Evolutionary conservation across 768 basidiomycete species (phyloP).

Genomic region (Suillus lakei): DNA sequence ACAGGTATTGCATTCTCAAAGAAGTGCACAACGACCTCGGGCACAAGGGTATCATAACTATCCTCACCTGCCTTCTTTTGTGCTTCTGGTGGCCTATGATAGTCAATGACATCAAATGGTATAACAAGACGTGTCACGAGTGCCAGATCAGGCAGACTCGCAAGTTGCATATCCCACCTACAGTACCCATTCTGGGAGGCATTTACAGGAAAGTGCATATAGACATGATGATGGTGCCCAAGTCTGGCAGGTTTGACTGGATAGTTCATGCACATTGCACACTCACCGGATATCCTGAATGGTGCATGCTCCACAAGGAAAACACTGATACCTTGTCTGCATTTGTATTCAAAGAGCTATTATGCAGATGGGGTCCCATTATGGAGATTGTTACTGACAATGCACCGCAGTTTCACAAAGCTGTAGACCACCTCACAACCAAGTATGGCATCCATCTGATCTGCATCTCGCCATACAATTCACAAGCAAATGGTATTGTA

Average conservation of each 20-base stretch:
- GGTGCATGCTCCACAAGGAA: slow-evolving; percentile 33
- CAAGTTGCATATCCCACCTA: neutral
- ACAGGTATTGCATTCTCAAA: neutral
- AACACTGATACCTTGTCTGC: neutral
- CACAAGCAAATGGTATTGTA: neutral
- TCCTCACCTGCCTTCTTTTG: fast-evolving
- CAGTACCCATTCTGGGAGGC: fast-evolving
- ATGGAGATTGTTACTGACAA: slow-evolving; percentile 14
- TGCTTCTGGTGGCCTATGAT: slow-evolving; percentile 9
- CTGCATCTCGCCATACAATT: neutral
- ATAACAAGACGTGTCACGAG: neutral
- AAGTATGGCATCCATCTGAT: neutral
- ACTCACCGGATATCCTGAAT: slow-evolving; percentile 23
- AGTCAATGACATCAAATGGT: slow-evolving; percentile 1
- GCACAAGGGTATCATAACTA: slow-evolving; percentile 8
- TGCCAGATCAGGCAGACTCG: neutral
- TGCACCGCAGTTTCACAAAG: neutral
- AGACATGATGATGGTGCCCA: slow-evolving; percentile 8
- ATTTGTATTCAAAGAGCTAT: slow-evolving; percentile 27
- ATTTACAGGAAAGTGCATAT: neutral
- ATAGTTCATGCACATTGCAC: slow-evolving; percentile 19
- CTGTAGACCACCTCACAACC: fast-evolving
- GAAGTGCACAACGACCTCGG: neutral
- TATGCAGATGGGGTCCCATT: slow-evolving; percentile 11
- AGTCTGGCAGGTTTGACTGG: slow-evolving; percentile 7